Base-by-base conservation (phyloP, 352 stramenopile genomes). In the Phytophthora quininea region DNA sequence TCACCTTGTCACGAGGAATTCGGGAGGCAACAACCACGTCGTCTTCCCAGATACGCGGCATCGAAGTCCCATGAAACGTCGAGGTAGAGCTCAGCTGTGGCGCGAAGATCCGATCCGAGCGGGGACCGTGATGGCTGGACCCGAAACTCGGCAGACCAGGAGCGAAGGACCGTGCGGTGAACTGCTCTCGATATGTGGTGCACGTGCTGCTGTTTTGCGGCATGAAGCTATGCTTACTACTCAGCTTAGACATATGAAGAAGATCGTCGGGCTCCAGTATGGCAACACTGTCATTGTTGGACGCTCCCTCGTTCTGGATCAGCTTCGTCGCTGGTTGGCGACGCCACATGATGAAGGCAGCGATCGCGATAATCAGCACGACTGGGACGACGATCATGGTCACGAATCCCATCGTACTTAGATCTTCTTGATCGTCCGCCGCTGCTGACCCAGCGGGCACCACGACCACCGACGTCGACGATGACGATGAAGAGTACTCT, bases 1-100 rank as follows among this genome's bases (percentile, higher is more conserved):
- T 24, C 10, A 88, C 46, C 57, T 80, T 71, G 3, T 86, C 72
- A n/a, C 79, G 57, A 43, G 79, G 79, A 14, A 84, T 70, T 5
- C 77, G 75, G 3, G 69, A 59, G 52, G 74, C 72, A 11, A 86
- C 50, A 32, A 88, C 68, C 32, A 71, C 69, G 43, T 77, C 62
- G 50, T 88, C 71, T 58, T 85, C 71, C 68, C 73, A 84, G 40
- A 60, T 58, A 60, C 57, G 66, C 57, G 50, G 53, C 33, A 38
- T 65, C 0, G 33, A 49, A 14, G 51, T 50, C 11, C 19, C 19
- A 24, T 62, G 59, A 38, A 71, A 46, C 6, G 42, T 68, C 14
- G 47, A 68, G 19, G 24, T 57, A 1, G 58, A 38, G 46, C 43
- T 76, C 14, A 48, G 42, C 53, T 54, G 50, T 0, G 65, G 37